Evolutionary conservation across 176 grass and related monocot species (phyloP), one percentile per base, ranked within the genome.

Genomic region (Carex pumila): DNA sequence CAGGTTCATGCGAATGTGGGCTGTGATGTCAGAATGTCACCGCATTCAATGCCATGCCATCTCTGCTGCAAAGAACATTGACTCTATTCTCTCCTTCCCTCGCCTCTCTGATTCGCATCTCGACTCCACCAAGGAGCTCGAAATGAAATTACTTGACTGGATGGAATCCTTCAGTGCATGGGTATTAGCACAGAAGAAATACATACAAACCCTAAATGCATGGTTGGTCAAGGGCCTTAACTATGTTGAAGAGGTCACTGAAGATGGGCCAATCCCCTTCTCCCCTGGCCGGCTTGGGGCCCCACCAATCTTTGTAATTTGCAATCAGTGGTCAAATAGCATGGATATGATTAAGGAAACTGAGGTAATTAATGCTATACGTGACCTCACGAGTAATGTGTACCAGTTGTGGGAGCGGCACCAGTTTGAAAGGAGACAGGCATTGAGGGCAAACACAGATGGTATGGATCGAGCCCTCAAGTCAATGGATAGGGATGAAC

Each of bases 211-310:
- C n/a, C 71, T 99, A 85, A 96, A 99, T 61, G 0, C 58, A 7
- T 99, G 97, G 97, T 83, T 99, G 47, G 57, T 6, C 34, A 99
- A 92, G 50, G 91, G 93, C 71, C 86, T 99, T 69, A 71, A 65
- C 62, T 92, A 96, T 67, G 91, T 85, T 11, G 93, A 90, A 19
- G 97, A 96, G 66, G 91, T 69, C 78, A 99, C 97, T 41, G 97
- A 99, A 59, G 97, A 99, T 67, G 97, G 97, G 45, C 56, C 65
- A 14, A 85, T 89, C 85, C 97, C 97, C 0, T 96, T 94, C 86
- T 99, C 97, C 87, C 97, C 97, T 12, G 97, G 97, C 3, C 87
- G 97, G 30, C 68, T 99, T 78, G 97, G 93, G 37, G 97, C 88
- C 8, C 97, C 97, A 36, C 91, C 91, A 9, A 87, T 99, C 45